Evolutionary conservation across 2,329 filamentous ascomycete genomes (phyloP).

Genomic region (Colletotrichum falcatum): DNA sequence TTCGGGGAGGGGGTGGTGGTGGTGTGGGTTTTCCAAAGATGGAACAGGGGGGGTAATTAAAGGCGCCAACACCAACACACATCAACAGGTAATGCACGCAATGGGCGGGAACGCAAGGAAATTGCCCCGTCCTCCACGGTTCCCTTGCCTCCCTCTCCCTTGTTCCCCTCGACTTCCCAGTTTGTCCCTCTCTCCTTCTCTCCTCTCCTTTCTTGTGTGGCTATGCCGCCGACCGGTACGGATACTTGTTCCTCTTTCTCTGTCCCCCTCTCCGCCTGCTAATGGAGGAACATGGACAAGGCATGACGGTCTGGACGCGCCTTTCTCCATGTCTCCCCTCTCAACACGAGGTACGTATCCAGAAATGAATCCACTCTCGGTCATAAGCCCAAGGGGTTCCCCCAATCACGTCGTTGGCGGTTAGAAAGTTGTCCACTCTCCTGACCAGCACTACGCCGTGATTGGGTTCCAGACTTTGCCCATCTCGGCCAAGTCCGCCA

Average conservation of each 20-base stretch:
- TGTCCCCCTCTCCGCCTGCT: background rate
- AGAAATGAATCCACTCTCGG: background rate
- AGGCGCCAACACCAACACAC: background rate
- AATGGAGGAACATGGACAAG: background rate
- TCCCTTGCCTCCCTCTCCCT: background rate
- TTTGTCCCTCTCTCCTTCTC: background rate
- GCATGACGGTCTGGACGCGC: constrained; percentile 20
- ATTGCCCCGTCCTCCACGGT: background rate
- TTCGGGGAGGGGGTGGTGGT: background rate
- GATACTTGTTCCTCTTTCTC: background rate
- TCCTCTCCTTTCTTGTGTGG: background rate
- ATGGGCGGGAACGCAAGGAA: background rate
- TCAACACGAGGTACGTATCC: constrained; percentile 12
- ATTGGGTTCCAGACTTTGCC: constrained; percentile 10
- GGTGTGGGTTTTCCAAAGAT: constrained; percentile 4
- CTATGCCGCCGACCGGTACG: no score
- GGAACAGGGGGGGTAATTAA: constrained; percentile 1
- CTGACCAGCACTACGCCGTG: background rate
- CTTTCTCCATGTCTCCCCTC: constrained; percentile 14
- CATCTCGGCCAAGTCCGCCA: constrained; percentile 24
- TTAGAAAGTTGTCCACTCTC: constrained; percentile 1
- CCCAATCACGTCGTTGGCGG: constrained; percentile 15
- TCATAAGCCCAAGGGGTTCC: constrained; percentile 5
- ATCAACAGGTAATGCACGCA: constrained; percentile 7
- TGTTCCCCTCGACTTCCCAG: background rate